phyloP scores from a whole-genome alignment of 148 eudicot genomes.

The Camellia granthamiana region DNA sequence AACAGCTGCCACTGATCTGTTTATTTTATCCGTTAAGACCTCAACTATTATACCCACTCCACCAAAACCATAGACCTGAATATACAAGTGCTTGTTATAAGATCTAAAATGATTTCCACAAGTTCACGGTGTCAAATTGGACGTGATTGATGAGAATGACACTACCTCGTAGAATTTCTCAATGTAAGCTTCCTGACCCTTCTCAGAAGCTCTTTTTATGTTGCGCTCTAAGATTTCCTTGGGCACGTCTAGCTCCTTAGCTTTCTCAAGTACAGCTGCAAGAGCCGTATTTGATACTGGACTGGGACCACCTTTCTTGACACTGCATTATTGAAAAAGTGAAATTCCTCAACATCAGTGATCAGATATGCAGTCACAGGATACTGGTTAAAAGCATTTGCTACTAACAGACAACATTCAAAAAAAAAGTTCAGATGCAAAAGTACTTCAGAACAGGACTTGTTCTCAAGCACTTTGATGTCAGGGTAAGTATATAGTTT shows the following conservation, averaged over 20 bases:
- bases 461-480: neutral
- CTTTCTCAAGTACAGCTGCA: constrained; percentile 66
- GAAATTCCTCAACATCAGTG: constrained; percentile 10
- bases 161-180: constrained; percentile 90
- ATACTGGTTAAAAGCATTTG: neutral
- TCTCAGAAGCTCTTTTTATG: constrained; percentile 93
- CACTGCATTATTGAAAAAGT: constrained; percentile 37
- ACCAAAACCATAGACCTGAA: constrained; percentile 91
- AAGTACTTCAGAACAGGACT: neutral
- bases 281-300: constrained; percentile 71
- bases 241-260: constrained; percentile 93
- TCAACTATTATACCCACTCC: constrained; percentile 92
- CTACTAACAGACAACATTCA: neutral
- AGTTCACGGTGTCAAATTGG: neutral
- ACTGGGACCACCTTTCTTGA: constrained; percentile 91
- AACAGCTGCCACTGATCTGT: constrained; percentile 71
- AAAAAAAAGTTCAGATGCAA: neutral
- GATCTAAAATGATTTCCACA: neutral
- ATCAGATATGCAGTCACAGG: constrained; percentile 6
- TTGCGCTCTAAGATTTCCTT: constrained; percentile 91
- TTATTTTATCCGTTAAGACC: constrained; percentile 74
- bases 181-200: constrained; percentile 90
- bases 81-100: constrained; percentile 1
- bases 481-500: neutral
- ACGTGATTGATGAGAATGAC: neutral